Evolutionary conservation across 495 filamentous ascomycete genomes (phyloP), one percentile per base, ranked within the genome.

Genomic region (Podospora anserina): DNA sequence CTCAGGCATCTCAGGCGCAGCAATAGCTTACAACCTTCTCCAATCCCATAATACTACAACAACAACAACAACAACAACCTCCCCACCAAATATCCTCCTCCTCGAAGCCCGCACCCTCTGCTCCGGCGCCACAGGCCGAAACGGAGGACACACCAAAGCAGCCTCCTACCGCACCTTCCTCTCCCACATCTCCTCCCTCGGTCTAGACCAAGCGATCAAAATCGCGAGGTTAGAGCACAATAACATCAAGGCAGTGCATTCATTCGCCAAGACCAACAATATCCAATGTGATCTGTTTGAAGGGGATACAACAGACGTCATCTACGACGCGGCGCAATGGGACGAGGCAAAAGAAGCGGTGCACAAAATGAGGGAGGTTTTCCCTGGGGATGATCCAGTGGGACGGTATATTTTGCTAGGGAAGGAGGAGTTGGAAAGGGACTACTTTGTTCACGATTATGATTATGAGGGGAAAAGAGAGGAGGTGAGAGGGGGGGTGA

Each of bases 1-100:
- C 32, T 89, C 87, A 54, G 90, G 90, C 5, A 91, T 92, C 66
- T 89, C 88, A 0, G 89, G 90, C 15, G 81, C 88, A 0, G 79
- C 84, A 0, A 78, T 89, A 3, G 86, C 89, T 7, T 88, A 83
- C 76, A 83, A 85, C 15, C 77, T 91, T 0, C 78, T 91, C 5
- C 55, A 5, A 4, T 7, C 7, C 30, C 30, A 5, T 32, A 32
- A 32, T 7, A 23, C 30, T 4, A 4, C 30, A 4, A 4, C 30
- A 32, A 4, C 30, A 4, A 4, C 30, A 4, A 4, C 7, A 4
- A 32, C 7, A 4, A 32, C 30, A 32, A 32, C 30, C 30, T 7
- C 30, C 30, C 30, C 30, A 32, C 7, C 4, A 32, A 7, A 32
- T 7, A 32, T 88, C 11, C 75, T 88, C 3, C 87, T 89, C 82